A percentile compares a stretch with the other conserved stretches of the same genome.
phyloP scores from a whole-genome alignment of 2,329 filamentous ascomycete species.

The Curvularia spicifera region DNA sequence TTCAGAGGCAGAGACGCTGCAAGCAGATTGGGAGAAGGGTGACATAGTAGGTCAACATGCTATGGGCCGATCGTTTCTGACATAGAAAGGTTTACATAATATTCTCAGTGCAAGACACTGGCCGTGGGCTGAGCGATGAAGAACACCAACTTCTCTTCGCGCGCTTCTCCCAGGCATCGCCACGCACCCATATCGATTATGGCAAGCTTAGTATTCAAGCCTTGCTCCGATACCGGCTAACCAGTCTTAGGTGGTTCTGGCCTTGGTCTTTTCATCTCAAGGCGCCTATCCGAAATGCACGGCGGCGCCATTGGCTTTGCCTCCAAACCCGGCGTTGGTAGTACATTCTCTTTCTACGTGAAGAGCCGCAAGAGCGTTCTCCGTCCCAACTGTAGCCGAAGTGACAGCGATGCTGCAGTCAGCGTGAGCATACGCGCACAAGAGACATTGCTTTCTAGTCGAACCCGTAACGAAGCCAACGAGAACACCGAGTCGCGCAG shows the following conservation, averaged over 20 bases:
- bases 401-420: conserved; percentile 13
- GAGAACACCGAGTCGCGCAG: background rate
- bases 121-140: conserved; percentile 47
- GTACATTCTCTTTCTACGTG: conserved; percentile 45
- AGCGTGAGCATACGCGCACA: conserved; percentile 22
- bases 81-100: conserved; percentile 45
- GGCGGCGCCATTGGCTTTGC: conserved; percentile 41
- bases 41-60: conserved; percentile 9
- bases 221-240: background rate
- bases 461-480: conserved; percentile 13
- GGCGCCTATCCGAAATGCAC: conserved; percentile 40
- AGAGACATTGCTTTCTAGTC: conserved; percentile 13
- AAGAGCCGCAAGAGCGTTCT: conserved; percentile 26
- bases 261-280: conserved; percentile 43
- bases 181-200: conserved; percentile 48
- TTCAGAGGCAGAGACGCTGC: conserved; percentile 23
- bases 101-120: conserved; percentile 49
- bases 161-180: conserved; percentile 43
- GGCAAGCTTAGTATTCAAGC: background rate
- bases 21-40: conserved; percentile 46
- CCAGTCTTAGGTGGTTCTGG: conserved; percentile 31
- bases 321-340: conserved; percentile 32
- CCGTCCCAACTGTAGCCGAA: conserved; percentile 11
- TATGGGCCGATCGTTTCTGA: background rate
- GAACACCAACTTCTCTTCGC: conserved; percentile 47